Base-by-base conservation (phyloP, 2,329 filamentous ascomycete genomes). In the Exserohilum rostratum region DNA sequence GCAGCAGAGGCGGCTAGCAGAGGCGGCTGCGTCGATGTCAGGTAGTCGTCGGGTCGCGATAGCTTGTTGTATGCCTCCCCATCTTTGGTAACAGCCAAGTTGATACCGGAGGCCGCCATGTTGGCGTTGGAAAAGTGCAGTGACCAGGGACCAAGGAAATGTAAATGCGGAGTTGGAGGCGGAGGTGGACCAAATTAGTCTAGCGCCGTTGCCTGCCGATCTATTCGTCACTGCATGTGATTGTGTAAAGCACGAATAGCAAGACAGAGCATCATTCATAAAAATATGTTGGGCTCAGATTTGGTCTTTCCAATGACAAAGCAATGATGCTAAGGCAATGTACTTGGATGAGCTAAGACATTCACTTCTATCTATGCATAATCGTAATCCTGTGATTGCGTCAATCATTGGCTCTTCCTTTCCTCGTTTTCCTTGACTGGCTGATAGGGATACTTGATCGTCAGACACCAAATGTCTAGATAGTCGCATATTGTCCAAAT, bases 401-500 rank as follows among this genome's bases (percentile, higher is more conserved):
- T 30, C 22, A 17, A 33, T 52, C 39, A 71, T 46, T 67, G 58
- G 7, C 37, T 69, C 57, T 72, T 71, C 61, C 65, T 66, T 48
- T 67, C 62, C 20, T 55, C 42, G 3, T 67, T 62, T 34, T 68
- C 70, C 52, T 74, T 65, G 39, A 69, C 74, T 51, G 81, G 79
- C 31, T 79, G 72, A 57, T 82, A 81, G 0, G 85, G 85, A 68
- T 98, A 88, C 84, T 99, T 99, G 79, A 99, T 99, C 1, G 90
- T 96, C 73, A 99, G 81, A 73, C 95, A 99, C 91, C 92, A 98
- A 64, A 99, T 99, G 73, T 99, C 95, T 57, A 98, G 83, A 74
- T 96, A 96, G 75, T 99, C 95, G 78, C 95, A 99, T 66, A 99
- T 98, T 27, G 91, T 96, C 55, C 95, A 91, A 64, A 99, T 97